Evolutionary conservation across 2,329 filamentous ascomycete species (phyloP).

Genomic region (Seiridium cupressi): DNA sequence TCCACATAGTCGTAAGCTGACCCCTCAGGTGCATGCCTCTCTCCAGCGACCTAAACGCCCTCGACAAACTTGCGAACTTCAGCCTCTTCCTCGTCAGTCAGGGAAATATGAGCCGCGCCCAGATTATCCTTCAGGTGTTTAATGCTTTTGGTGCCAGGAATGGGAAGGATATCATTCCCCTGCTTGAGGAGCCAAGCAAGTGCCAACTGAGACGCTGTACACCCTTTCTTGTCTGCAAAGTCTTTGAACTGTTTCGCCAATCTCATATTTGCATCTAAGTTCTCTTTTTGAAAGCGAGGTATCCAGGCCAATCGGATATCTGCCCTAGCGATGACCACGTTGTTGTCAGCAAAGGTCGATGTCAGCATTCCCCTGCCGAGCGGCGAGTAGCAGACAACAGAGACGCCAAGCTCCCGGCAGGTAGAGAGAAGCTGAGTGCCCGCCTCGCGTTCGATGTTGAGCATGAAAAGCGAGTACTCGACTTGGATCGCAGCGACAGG

Average conservation of each 20-base stretch:
- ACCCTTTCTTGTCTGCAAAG: constrained; percentile 30
- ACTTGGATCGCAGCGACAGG: constrained; percentile 52
- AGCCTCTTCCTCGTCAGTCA: constrained; percentile 20
- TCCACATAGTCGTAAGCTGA: too few species aligned
- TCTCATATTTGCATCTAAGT: constrained; percentile 47
- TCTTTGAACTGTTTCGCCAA: constrained; percentile 24
- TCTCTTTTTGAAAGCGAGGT: constrained; percentile 43
- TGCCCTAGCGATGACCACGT: constrained; percentile 31
- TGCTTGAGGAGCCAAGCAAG: constrained; percentile 54
- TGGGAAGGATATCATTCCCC: constrained; percentile 39
- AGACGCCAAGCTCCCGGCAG: constrained; percentile 44
- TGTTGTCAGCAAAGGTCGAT: constrained; percentile 32
- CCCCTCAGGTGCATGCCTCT: too few species aligned
- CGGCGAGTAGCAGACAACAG: constrained; percentile 39
- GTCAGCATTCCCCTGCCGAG: constrained; percentile 43
- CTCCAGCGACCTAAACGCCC: too few species aligned
- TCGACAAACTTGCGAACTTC: too few species aligned
- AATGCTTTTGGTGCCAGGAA: constrained; percentile 35
- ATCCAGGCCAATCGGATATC: constrained; percentile 28
- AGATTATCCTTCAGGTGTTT: constrained; percentile 34
- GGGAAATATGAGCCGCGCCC: constrained; percentile 16
- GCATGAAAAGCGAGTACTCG: constrained; percentile 48
- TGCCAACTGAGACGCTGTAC: constrained; percentile 50
- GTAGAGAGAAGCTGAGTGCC: constrained; percentile 37
- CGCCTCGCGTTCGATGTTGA: constrained; percentile 43